Percentiles rank a stretch among this genome's conserved stretches.
phyloP scores from a whole-genome alignment of 2,329 filamentous ascomycete genomes.

The Anthostomella pinea region DNA sequence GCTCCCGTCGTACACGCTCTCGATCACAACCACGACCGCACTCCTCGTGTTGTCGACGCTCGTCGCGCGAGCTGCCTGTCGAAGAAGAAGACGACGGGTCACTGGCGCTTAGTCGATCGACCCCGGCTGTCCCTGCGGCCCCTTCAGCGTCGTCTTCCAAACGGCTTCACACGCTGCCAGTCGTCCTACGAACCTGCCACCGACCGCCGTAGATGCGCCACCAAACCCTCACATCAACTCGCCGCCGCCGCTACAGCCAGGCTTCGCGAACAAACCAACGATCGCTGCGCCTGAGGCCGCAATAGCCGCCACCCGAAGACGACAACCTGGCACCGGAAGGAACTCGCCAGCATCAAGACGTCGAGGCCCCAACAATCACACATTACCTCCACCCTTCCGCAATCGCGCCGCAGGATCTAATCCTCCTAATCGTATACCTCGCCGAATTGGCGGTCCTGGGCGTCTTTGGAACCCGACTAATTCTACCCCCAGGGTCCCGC shows the following conservation, averaged over 20 bases:
- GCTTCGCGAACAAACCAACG: slow-evolving; percentile 5
- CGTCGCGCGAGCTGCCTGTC: background rate
- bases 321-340: slow-evolving; percentile 17
- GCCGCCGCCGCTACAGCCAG: slow-evolving; percentile 15
- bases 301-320: slow-evolving; percentile 11
- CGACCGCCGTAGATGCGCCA: slow-evolving; percentile 29
- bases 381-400: slow-evolving; percentile 43
- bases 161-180: slow-evolving; percentile 33
- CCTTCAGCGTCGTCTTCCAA: slow-evolving; percentile 20
- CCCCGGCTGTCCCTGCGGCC: slow-evolving; percentile 26
- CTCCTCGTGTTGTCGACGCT: too few relatives aligned
- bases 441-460: slow-evolving; percentile 41
- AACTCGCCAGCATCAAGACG: slow-evolving; percentile 20
- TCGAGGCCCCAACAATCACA: slow-evolving; percentile 14
- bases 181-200: slow-evolving; percentile 23
- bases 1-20: too few relatives aligned
- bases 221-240: slow-evolving; percentile 11
- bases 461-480: slow-evolving; percentile 62
- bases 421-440: slow-evolving; percentile 32
- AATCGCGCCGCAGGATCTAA: slow-evolving; percentile 34
- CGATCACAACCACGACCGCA: too few relatives aligned
- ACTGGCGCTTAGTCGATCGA: background rate
- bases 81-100: background rate
- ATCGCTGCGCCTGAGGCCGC: slow-evolving; percentile 8
- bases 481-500: slow-evolving; percentile 47